Percentiles rank a stretch among this genome's conserved stretches.
Evolutionary conservation across 805 yeast species (phyloP).

Genomic region (Starmerella asiatica): DNA sequence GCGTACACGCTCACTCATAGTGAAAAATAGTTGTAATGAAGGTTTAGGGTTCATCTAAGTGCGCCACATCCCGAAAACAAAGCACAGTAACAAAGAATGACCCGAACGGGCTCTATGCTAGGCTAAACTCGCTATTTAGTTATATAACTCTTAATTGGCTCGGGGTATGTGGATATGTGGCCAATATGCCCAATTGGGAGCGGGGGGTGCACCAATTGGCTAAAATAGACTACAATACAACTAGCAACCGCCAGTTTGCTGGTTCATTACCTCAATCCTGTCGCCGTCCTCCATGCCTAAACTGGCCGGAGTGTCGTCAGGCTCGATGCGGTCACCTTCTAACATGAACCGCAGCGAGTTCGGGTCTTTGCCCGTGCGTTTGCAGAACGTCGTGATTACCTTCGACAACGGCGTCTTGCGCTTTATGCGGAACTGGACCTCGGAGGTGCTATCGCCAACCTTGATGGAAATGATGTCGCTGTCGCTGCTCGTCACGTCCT

Average conservation of each 20-base stretch:
- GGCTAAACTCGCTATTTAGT: too few relatives aligned
- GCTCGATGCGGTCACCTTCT: constrained; percentile 82
- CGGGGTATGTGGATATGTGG: too few relatives aligned
- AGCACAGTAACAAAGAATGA: too few relatives aligned
- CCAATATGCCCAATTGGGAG: too few relatives aligned
- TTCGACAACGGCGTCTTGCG: constrained; percentile 82
- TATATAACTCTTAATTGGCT: too few relatives aligned
- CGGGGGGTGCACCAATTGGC: too few relatives aligned
- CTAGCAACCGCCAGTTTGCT: constrained; percentile 42
- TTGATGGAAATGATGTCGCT: constrained; percentile 78
- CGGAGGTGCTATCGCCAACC: constrained; percentile 87
- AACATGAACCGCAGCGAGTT: constrained; percentile 73
- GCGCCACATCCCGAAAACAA: neutral
- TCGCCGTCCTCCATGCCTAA: constrained; percentile 93
- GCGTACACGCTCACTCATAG: constrained; percentile 43
- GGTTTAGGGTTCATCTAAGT: neutral
- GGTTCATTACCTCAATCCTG: constrained; percentile 92
- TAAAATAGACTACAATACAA: neutral
- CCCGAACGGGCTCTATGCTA: too few relatives aligned
- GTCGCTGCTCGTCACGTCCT: constrained; percentile 5
- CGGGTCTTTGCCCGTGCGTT: constrained; percentile 86
- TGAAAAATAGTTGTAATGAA: neutral
- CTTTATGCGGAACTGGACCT: constrained; percentile 90
- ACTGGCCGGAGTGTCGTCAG: constrained; percentile 77
- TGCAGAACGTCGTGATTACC: constrained; percentile 95